Base-by-base conservation (phyloP, 2,329 filamentous ascomycete species). In the Aaosphaeria pasadenensis region DNA sequence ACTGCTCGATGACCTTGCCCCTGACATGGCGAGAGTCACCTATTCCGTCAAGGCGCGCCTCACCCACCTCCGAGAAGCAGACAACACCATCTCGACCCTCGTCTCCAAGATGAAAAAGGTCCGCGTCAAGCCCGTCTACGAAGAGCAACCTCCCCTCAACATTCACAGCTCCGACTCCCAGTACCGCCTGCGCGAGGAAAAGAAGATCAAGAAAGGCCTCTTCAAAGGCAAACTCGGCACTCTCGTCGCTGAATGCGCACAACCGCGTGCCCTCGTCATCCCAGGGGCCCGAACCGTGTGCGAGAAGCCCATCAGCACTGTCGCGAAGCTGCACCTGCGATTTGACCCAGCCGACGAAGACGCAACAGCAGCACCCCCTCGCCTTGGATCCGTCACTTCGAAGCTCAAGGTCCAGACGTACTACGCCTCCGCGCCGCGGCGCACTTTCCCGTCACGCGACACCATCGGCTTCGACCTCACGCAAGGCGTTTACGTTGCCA, bases 141-240 rank as follows among this genome's bases (percentile, higher is more conserved):
- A 79, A 9, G 84, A 86, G 62, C 76, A 80, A 52, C 83, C 84
- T 4, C 84, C 84, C 0, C 62, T 86, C 38, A 72, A 78, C 43
- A 66, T 75, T 17, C 75, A 77, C 9, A 63, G 72, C 29, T 71
- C 72, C 32, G 68, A 72, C 39, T 63, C 71, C 35, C 73, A 77
- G 35, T 85, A 83, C 61, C 72, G 74, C 44, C 64, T 80, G 36
- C 77, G 78, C 39, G 77, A 76, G 57, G 82, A 84, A 60, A 86
- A 84, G 67, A 74, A 70, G 11, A 75, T 87, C 48, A 79, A 74
- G 54, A 85, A 83, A 55, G 81, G 83, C 3, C 50, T 83, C 6
- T 77, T 86, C 54, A 78, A 85, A 56, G 78, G 67, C 52, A 83
- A 79, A 58, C 67, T 81, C 4, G 84, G 84, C 11, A 78, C 77